Base-by-base conservation (phyloP, 192 early-diverging fungal species). In the Spizellomyces sp. region DNA sequence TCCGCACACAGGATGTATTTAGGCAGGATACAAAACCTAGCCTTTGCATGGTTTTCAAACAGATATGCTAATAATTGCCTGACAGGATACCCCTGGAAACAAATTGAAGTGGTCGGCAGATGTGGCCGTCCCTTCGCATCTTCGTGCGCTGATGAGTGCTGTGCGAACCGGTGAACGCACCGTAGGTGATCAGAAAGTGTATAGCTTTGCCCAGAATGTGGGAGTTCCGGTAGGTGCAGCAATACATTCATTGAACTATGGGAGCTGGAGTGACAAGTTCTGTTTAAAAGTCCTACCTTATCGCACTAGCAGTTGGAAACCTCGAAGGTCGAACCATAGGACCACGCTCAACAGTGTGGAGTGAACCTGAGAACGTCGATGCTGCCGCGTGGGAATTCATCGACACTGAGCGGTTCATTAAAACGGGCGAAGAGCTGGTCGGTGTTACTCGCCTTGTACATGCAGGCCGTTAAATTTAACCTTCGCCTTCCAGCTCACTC, bases 141-240 rank as follows among this genome's bases (percentile, higher is more conserved):
- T 96, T 57, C 90, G 88, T n/a, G 95, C 93, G 19, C 85, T 99
- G 63, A 98, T 99, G 96, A 92, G 90, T 64, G 98, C 95, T 22
- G 82, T 98, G 21, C 76, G 86, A 8, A 84, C 81, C 41, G 87
- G 87, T n/a, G 84, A 87, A 36, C 77, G 78, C 43, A 58, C 44
- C 6, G 60, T n/a, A n/a, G 86, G 78, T 52, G 80, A 86, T 62
- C 66, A 74, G 7, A 79, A 80, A 50, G 86, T 88, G 5, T 99
- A 86, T 78, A 86, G 81, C 41, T 99, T 96, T 77, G 81, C 90
- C 64, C 98, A 99, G 79, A 78, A 82, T 12, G 95, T 89, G 14
- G 83, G 90, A 41, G 98, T 99, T 71, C 96, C 96, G 4, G 27
- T 36, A 36, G 75, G 63, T 77, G 27, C 27, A 36, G 27, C 27